Evolutionary conservation across 164 flowering plant genomes (phyloP), one percentile per base, ranked within the genome.

Genomic region (Houttuynia cordata): DNA sequence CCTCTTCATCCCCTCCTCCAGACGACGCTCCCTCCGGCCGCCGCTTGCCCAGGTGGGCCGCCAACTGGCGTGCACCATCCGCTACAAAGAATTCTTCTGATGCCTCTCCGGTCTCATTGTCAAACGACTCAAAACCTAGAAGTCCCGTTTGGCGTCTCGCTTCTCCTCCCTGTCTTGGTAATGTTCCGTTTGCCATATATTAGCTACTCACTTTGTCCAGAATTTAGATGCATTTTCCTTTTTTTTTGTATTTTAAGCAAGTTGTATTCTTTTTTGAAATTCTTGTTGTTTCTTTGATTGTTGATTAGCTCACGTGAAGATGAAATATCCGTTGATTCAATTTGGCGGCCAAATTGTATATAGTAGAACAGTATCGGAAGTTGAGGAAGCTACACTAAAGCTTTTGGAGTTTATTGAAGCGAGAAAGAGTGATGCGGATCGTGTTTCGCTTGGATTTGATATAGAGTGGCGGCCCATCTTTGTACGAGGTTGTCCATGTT

Each of bases 391-490:
- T 53, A 68, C 90, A 21, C 57, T 20, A 62, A 81, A 83, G 77
- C 81, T 87, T 58, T 64, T 78, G 61, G 68, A 77, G 70, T 59
- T 63, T 41, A 64, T 82, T 51, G 68, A 76, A 59, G 62, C 74
- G 7, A 76, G 75, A 76, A 77, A 68, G 63, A 53, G 50, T 25
- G 73, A 62, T 68, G 52, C 22, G 42, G 82, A 78, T 24, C 72
- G 64, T 20, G 70, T 70, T 60, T 56, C 68, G 42, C 64, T 91
- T 51, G 97, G 97, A 30, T 77, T 91, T 57, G 97, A 91, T 64
- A 80, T 91, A 19, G 94, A 91, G 80, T 91, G 96, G 96, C 82
- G 68, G 65, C 85, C 97, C 56, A 68, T 78, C 18, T 88, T 91
- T 59, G 68, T 22, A 23, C 73, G 68, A 86, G 94, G 96, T 87